Evolutionary conservation across 495 filamentous ascomycete species (phyloP).

Genomic region (Xylaria telfairii): DNA sequence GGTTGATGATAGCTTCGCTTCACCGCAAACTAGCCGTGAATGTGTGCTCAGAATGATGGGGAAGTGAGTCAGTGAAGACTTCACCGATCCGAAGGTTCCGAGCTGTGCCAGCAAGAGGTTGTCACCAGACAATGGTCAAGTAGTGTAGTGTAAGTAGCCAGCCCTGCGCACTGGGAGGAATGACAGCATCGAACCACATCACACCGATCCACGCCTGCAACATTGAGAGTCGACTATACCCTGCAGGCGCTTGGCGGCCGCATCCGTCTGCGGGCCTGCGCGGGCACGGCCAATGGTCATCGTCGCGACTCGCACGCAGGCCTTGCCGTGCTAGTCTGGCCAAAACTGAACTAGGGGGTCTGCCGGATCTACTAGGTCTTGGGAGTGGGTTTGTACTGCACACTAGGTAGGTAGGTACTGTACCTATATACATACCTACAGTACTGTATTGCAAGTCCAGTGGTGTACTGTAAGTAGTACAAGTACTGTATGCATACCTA

Average conservation of each 20-base stretch:
- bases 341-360: no score
- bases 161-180: slow-evolving; percentile 11
- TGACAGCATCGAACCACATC: slow-evolving; percentile 28
- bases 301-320: not conserved
- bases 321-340: not conserved
- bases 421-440: no score
- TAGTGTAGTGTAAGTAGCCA: no score
- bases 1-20: not conserved
- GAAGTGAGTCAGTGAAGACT: not conserved
- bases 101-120: slow-evolving; percentile 9
- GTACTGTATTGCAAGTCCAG: no score
- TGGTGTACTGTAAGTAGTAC: no score
- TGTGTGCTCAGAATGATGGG: not conserved
- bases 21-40: not conserved
- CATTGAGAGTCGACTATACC: not conserved
- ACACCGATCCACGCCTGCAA: slow-evolving; percentile 21
- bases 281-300: not conserved
- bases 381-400: not conserved
- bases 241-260: slow-evolving; percentile 15
- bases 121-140: slow-evolving; percentile 20
- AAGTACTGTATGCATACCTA: no score
- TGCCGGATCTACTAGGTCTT: not conserved
- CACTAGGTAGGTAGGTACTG: no score
- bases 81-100: slow-evolving; percentile 17
- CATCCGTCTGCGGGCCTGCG: slow-evolving; percentile 7